A percentile compares a stretch with the other conserved stretches of the same genome.
phyloP scores from a whole-genome alignment of 345 rosid species.

The Boechera divaricarpa region DNA sequence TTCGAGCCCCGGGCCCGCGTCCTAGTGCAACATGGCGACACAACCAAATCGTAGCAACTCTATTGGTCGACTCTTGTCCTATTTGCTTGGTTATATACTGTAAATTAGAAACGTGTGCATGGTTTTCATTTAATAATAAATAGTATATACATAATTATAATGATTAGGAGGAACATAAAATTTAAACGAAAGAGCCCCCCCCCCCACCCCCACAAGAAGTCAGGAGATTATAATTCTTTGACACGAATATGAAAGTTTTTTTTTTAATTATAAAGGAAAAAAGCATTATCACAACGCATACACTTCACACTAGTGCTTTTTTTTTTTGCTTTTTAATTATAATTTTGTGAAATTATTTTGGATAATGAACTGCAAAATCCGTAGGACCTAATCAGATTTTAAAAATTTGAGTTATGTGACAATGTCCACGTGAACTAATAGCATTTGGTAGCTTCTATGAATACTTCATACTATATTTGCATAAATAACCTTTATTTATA shows the following conservation, averaged over 20 bases:
- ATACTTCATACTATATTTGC: neutral
- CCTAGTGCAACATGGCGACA: slow-evolving; percentile 44
- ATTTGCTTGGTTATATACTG: slow-evolving; percentile 28
- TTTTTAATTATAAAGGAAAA: neutral
- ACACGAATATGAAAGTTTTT: slow-evolving; percentile 34
- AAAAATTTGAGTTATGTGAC: slow-evolving; percentile 27
- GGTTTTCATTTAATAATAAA: slow-evolving; percentile 23
- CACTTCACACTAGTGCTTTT: slow-evolving; percentile 18
- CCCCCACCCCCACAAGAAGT: slow-evolving; percentile 32
- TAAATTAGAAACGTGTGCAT: slow-evolving; percentile 36
- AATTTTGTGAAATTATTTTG: slow-evolving; percentile 24
- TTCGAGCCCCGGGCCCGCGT: slow-evolving; percentile 9
- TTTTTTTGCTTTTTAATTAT: neutral
- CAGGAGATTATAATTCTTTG: slow-evolving; percentile 34
- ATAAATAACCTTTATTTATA: neutral
- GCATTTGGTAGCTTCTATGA: slow-evolving; percentile 4
- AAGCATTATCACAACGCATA: slow-evolving; percentile 41
- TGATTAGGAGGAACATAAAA: slow-evolving; percentile 11
- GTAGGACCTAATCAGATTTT: slow-evolving; percentile 50
- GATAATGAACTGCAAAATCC: slow-evolving; percentile 43
- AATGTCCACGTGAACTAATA: slow-evolving; percentile 39
- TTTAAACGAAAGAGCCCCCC: slow-evolving; percentile 13
- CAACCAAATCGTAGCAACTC: slow-evolving; percentile 39
- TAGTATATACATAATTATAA: neutral
- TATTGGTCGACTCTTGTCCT: slow-evolving; percentile 40